Conservation (phyloP, 805 yeast genomes). For the Grigorovia yakushimaensis region DNA sequence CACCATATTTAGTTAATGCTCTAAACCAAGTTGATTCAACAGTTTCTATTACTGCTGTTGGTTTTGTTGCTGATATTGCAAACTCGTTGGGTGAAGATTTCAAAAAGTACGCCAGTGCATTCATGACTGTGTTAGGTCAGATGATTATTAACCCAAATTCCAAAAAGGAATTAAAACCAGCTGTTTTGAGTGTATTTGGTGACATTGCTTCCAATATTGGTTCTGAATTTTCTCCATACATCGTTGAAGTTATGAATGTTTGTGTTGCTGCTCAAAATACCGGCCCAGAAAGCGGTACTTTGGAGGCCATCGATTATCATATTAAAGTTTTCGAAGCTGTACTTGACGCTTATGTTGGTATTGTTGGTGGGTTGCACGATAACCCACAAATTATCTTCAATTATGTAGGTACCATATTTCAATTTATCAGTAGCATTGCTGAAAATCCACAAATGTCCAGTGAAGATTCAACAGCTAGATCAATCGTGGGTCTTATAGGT, state of each 20-base stretch:
- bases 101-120: constrained; percentile 63
- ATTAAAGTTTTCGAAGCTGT: constrained; percentile 71
- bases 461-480: constrained; percentile 64
- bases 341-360: constrained; percentile 92
- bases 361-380: constrained; percentile 78
- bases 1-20: constrained; percentile 75
- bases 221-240: constrained; percentile 60
- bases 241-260: constrained; percentile 70
- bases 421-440: constrained; percentile 51
- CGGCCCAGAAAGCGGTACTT: constrained; percentile 54
- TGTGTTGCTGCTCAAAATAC: constrained; percentile 56
- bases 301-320: constrained; percentile 71
- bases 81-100: constrained; percentile 74
- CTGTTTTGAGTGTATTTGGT: constrained; percentile 87
- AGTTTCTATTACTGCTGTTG: constrained; percentile 82
- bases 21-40: constrained; percentile 75
- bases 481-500: constrained; percentile 86
- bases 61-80: constrained; percentile 87
- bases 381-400: constrained; percentile 55
- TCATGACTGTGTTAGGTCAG: constrained; percentile 76
- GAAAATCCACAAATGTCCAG: constrained; percentile 49
- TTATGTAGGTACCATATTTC: constrained; percentile 60
- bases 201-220: constrained; percentile 91
- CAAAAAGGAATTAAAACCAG: constrained; percentile 75
- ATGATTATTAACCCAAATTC: constrained; percentile 58